Percentiles rank a stretch among this genome's conserved stretches.
phyloP scores from a whole-genome alignment of 2,329 filamentous ascomycete genomes.

The Juglanconis juglandina region DNA sequence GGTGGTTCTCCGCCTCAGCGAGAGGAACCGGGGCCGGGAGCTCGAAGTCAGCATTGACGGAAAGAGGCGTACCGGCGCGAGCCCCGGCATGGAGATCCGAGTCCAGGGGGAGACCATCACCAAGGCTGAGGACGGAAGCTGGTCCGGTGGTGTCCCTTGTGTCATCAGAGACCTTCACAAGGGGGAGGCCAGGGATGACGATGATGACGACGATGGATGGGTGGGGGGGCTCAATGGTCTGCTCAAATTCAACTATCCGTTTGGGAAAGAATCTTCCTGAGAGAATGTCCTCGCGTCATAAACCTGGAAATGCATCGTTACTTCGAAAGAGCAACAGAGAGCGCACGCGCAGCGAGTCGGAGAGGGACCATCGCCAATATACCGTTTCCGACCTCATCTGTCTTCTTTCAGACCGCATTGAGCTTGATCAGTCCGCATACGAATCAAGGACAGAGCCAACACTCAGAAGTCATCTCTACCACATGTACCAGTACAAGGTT shows the following conservation, averaged over 20 bases:
- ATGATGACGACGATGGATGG: constrained; percentile 73
- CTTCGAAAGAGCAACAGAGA: too few species aligned
- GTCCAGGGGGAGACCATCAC: constrained; percentile 83
- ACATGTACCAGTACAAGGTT: too few species aligned
- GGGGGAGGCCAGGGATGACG: constrained; percentile 32
- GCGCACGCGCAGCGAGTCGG: too few species aligned
- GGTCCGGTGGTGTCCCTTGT: constrained; percentile 83
- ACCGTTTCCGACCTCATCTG: too few species aligned
- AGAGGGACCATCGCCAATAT: too few species aligned
- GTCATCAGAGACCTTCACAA: constrained; percentile 65
- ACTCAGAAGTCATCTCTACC: too few species aligned
- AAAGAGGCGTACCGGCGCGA: constrained; percentile 63
- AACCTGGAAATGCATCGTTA: not conserved
- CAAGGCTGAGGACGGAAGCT: constrained; percentile 40
- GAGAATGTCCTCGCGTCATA: not conserved
- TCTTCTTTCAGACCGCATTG: too few species aligned
- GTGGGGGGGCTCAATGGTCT: constrained; percentile 90
- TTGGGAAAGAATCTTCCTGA: constrained; percentile 58
- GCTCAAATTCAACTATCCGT: constrained; percentile 96
- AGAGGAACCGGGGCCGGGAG: constrained; percentile 72
- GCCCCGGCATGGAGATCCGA: constrained; percentile 77
- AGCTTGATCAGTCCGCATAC: too few species aligned
- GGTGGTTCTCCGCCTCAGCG: constrained; percentile 76
- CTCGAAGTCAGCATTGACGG: constrained; percentile 79
- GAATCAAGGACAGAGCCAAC: too few species aligned